Conservation (phyloP, 208 protist species). For the Leishmania martiniquensis region DNA sequence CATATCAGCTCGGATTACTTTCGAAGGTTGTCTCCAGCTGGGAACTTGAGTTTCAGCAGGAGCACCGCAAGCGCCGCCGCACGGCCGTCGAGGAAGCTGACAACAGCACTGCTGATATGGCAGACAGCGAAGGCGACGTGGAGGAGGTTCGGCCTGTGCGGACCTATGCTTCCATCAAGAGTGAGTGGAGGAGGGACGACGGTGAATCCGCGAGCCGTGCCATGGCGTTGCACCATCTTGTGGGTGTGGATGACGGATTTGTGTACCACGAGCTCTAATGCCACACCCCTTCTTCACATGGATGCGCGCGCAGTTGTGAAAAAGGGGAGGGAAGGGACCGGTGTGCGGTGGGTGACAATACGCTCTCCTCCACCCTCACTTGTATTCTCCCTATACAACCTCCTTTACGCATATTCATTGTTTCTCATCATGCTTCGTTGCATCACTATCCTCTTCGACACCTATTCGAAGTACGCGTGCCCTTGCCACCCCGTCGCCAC, state of each 20-base stretch:
- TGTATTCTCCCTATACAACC: neutral
- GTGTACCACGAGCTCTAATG: constrained; percentile 84
- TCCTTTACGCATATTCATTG: neutral
- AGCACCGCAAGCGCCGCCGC: constrained; percentile 32
- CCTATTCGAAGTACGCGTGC: neutral
- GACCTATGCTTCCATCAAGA: constrained; percentile 59
- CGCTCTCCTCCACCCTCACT: neutral
- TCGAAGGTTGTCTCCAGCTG: constrained; percentile 82
- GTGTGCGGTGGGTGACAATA: neutral
- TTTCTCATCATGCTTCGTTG: too few species aligned
- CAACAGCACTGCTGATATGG: constrained; percentile 9
- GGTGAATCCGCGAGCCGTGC: neutral
- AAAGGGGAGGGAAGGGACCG: too few species aligned
- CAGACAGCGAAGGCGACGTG: constrained; percentile 38
- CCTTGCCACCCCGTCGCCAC: too few species aligned
- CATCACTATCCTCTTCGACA: neutral
- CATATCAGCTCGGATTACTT: constrained; percentile 78
- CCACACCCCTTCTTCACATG: neutral
- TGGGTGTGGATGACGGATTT: constrained; percentile 78
- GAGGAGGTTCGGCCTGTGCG: constrained; percentile 34
- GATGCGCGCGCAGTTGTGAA: neutral
- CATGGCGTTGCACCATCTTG: constrained; percentile 47
- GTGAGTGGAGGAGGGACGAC: constrained; percentile 45
- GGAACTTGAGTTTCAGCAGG: constrained; percentile 78
- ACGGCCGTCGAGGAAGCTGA: neutral